Evolutionary conservation across 2,329 filamentous ascomycete species (phyloP), one percentile per base, ranked within the genome.

Genomic region (Fusarium nematophilum): DNA sequence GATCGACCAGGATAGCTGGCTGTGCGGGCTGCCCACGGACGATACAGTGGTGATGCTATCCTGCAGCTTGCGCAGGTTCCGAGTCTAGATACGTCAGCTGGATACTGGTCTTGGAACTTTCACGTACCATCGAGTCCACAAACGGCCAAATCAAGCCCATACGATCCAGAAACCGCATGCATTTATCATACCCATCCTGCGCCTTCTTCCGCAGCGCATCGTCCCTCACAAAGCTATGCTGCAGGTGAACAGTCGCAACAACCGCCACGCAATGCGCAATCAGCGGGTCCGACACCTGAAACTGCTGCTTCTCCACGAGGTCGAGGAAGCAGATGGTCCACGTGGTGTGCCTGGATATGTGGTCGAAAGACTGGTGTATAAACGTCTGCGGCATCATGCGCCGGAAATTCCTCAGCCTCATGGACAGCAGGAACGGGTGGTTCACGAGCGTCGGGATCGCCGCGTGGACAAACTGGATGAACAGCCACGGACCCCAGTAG

Each of bases 251-350:
- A 3, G 81, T 84, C 1, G 81, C 81, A 4, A 83, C 79, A 3
- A 84, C 78, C 1, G 79, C 81, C 3, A 80, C 81, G 48, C 81
- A 81, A 34, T 84, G 81, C 2, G 77, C 69, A 13, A 72, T 15
- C 1, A 54, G 50, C 2, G 69, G 69, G 17, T 72, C 69, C 0
- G 79, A 79, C 7, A 80, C 74, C 40, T 76, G 69, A 49, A 83
- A 81, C 1, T 67, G 69, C 44, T 71, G 69, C 47, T 64, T 80
- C 78, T 60, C 78, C 73, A 69, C 76, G 72, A 53, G 79, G 39
- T 82, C 78, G 38, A 84, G 76, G 42, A 83, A 79, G 62, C 83
- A 80, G 4, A 83, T 75, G 21, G 84, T 81, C 82, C 82, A 84
- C 1, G 78, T 78, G 0, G 80, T 79, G 56, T 84, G 81, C 0